Percentiles rank a stretch among this genome's conserved stretches.
These are phyloP conservation scores for Lasiodiplodia theobromae DNA, from an alignment of 2,329 filamentous ascomycete species.

Conservation along the genomic window DNA sequence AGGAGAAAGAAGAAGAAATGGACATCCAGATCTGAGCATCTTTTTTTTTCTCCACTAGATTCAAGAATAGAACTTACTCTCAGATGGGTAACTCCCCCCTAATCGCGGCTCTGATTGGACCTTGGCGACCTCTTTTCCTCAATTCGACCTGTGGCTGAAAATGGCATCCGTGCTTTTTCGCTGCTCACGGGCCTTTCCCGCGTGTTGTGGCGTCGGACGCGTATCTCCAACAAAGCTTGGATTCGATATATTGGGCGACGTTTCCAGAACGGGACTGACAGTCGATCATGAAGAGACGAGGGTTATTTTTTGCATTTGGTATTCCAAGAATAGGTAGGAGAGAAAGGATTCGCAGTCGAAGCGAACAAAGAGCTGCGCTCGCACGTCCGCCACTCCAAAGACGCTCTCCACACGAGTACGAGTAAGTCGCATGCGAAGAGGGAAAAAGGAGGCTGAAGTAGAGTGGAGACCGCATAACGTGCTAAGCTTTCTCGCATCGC, in stretches of 20 bases:
- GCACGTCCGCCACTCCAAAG: not conserved
- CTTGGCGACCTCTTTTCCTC: not conserved
- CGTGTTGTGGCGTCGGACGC: not conserved
- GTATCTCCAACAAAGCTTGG: not conserved
- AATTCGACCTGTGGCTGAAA: not conserved
- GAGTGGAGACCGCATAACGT: not conserved
- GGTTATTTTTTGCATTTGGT: constrained; percentile 15
- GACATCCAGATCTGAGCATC: not conserved
- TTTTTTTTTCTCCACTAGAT: not conserved
- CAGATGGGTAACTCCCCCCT: not conserved
- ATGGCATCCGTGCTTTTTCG: not conserved
- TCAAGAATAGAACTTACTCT: not conserved
- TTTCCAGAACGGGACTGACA: not conserved
- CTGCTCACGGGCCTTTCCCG: not conserved
- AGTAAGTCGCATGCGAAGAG: not conserved
- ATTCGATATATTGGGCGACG: constrained; percentile 4
- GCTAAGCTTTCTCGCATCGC: constrained; percentile 8
- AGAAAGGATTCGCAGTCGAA: not conserved
- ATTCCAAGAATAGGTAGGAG: constrained; percentile 12
- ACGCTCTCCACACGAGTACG: not conserved
- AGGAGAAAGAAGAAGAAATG: not conserved
- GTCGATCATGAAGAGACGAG: not conserved
- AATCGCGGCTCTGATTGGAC: not conserved
- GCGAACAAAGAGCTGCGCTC: not conserved
- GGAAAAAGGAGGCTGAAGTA: not conserved